These are phyloP conservation scores for Cinnamomum chago DNA, from an alignment of 164 flowering plant species.

Conservation along the genomic window DNA sequence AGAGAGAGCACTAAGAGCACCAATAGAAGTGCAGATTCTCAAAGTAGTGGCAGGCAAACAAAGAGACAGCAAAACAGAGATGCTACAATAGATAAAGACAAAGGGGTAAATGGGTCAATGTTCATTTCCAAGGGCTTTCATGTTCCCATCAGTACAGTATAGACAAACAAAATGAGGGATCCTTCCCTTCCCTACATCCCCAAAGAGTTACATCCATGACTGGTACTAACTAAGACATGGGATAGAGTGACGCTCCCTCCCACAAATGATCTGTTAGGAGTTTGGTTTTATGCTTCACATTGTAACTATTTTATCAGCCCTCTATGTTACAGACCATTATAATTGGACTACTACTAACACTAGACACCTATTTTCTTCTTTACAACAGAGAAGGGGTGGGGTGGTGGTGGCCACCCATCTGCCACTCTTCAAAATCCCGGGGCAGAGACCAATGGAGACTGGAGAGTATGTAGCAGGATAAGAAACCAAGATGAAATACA, in stretches of 20 bases:
- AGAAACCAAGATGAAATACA: constrained; percentile 16
- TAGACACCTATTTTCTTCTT: constrained; percentile 19
- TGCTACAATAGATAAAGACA: neutral
- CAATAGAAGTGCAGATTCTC: neutral
- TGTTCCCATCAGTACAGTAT: neutral
- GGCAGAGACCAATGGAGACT: constrained; percentile 13
- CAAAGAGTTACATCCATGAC: neutral
- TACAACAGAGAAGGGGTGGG: constrained; percentile 38
- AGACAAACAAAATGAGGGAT: neutral
- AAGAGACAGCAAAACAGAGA: neutral
- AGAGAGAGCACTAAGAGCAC: too few species aligned
- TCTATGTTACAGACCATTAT: constrained; percentile 38
- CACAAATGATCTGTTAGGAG: neutral
- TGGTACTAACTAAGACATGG: neutral
- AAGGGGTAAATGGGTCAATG: neutral
- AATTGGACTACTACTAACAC: constrained; percentile 24
- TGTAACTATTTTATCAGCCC: constrained; percentile 23
- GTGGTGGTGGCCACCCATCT: constrained; percentile 23
- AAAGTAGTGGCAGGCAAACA: neutral
- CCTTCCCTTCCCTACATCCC: neutral
- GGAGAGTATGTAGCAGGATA: neutral
- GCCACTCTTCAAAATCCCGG: constrained; percentile 22
- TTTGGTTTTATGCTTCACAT: constrained; percentile 22
- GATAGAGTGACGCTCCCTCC: neutral
- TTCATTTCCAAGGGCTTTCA: neutral